phyloP scores from a whole-genome alignment of 2,329 filamentous ascomycete species.

The Verticillium zaregamsianum region DNA sequence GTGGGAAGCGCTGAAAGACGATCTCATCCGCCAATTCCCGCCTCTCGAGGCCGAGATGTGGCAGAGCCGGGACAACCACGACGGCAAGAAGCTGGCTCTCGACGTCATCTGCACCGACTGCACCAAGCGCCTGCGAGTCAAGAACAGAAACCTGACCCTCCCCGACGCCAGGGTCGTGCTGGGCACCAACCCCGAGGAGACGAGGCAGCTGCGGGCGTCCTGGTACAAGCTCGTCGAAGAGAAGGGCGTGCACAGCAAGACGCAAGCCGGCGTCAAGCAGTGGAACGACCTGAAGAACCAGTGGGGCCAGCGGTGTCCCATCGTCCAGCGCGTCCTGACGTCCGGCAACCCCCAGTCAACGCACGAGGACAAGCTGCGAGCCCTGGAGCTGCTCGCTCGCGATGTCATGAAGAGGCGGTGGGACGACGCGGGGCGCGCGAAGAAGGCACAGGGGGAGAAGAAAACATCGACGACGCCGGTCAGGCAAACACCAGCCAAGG shows the following conservation, averaged over 20 bases:
- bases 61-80: conserved; percentile 50
- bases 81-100: conserved; percentile 63
- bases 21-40: conserved; percentile 58
- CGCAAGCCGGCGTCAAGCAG: conserved; percentile 66
- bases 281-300: conserved; percentile 66
- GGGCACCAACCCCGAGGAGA: conserved; percentile 37
- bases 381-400: conserved; percentile 66
- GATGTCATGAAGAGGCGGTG: conserved; percentile 76
- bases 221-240: conserved; percentile 64
- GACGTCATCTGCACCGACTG: conserved; percentile 80
- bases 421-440: conserved; percentile 50
- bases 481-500: neutral
- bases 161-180: conserved; percentile 66
- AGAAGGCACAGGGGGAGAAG: conserved; percentile 18
- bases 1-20: conserved; percentile 69
- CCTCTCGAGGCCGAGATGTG: conserved; percentile 62
- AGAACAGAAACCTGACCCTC: conserved; percentile 64
- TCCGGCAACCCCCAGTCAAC: conserved; percentile 46
- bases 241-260: conserved; percentile 67
- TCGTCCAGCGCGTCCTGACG: conserved; percentile 52
- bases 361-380: conserved; percentile 53
- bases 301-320: conserved; percentile 58
- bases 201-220: conserved; percentile 57
- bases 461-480: neutral
- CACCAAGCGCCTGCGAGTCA: conserved; percentile 69